Percentiles rank a stretch among this genome's conserved stretches.
These are phyloP conservation scores for Neopestalotiopsis clavispora DNA, from an alignment of 2,329 filamentous ascomycete species.

Conservation along the genomic window DNA sequence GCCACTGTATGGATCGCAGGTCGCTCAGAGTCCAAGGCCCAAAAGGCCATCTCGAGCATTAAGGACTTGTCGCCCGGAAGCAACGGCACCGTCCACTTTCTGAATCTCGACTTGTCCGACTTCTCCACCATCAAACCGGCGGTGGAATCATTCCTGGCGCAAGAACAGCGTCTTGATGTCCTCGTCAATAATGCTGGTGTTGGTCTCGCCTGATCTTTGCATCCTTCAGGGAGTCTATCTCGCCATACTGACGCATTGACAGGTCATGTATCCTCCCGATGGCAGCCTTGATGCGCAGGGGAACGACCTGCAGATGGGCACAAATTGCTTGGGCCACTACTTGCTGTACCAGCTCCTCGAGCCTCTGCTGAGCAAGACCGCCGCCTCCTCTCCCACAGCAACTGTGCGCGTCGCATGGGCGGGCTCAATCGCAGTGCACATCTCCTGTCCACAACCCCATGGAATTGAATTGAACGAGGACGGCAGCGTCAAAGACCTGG, in stretches of 20 bases:
- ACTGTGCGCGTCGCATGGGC: conserved; percentile 34
- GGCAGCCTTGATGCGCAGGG: conserved; percentile 12
- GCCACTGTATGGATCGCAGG: conserved; percentile 42
- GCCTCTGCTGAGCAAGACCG: conserved; percentile 1
- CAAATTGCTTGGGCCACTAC: conserved; percentile 11
- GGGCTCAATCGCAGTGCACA: not conserved
- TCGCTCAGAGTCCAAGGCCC: conserved; percentile 33
- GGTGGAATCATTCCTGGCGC: conserved; percentile 26
- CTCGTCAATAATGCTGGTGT: conserved; percentile 33
- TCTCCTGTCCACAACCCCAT: not conserved
- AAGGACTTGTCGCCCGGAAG: conserved; percentile 17
- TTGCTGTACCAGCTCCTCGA: conserved; percentile 1
- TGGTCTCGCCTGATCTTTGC: not conserved
- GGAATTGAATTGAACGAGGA: not conserved
- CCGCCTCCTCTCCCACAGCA: not conserved
- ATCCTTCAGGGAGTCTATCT: not conserved
- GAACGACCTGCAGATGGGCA: conserved; percentile 12
- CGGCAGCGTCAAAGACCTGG: not conserved
- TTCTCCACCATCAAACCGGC: conserved; percentile 35
- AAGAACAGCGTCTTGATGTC: conserved; percentile 35
- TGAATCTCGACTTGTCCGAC: conserved; percentile 37
- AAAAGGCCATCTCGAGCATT: conserved; percentile 31
- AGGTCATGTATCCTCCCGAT: not conserved
- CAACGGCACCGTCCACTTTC: conserved; percentile 28
- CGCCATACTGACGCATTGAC: not conserved